Conservation (phyloP, 1,284 basidiomycete genomes). For the Boletellus sp. region DNA sequence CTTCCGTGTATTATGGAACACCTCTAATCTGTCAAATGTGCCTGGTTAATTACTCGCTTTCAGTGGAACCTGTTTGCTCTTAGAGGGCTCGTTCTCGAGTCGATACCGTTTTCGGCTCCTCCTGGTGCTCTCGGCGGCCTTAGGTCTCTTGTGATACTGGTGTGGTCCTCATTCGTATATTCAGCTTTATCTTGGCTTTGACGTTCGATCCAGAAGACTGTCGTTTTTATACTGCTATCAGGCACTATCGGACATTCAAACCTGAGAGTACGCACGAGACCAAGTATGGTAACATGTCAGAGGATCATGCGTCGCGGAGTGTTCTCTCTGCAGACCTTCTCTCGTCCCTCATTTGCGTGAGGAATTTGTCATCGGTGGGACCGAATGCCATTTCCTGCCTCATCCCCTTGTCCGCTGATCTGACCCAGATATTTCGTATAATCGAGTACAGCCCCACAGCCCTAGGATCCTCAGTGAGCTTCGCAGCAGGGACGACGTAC, state of each 20-base stretch:
- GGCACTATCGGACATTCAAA: slow-evolving; percentile 2
- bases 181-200: slow-evolving; percentile 7
- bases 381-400: background rate
- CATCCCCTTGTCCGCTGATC: slow-evolving; percentile 2
- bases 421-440: background rate
- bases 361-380: slow-evolving; percentile 3
- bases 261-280: background rate
- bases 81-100: background rate
- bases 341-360: background rate
- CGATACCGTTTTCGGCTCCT: background rate
- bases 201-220: slow-evolving; percentile 9
- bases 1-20: slow-evolving; percentile 11
- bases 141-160: background rate
- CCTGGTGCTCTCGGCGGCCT: background rate
- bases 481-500: slow-evolving; percentile 11
- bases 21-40: slow-evolving; percentile 7
- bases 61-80: background rate
- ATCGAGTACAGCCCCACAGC: slow-evolving; percentile 4
- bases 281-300: slow-evolving; percentile 2
- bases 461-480: slow-evolving; percentile 4
- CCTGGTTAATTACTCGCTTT: slow-evolving; percentile 6
- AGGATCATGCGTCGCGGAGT: slow-evolving; percentile 8
- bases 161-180: slow-evolving; percentile 11
- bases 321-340: slow-evolving; percentile 7
- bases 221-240: slow-evolving; percentile 1